Base-by-base conservation (phyloP, 2,329 filamentous ascomycete species). In the Colletotrichum sp. region DNA sequence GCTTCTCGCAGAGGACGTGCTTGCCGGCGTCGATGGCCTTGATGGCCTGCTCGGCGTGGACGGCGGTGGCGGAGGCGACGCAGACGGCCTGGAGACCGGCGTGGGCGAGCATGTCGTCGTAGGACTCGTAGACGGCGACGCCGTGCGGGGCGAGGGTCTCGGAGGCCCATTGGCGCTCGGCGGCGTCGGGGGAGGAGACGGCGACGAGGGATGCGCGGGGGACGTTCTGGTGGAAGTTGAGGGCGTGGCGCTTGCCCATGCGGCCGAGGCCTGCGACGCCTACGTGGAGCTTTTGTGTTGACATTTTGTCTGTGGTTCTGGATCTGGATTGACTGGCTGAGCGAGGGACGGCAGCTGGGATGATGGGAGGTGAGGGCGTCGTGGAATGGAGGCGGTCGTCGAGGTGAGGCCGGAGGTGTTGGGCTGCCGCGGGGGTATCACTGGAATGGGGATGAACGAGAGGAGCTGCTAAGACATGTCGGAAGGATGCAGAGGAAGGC, bases 1-100 rank as follows among this genome's bases (percentile, higher is more conserved):
- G 91, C 84, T 92, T 92, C 84, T 92, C 91, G 78, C 90, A 92
- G 18, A 92, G 82, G 0, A 92, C 90, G 78, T 92, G 91, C 78
- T 89, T 86, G 59, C 88, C 86, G 10, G 85, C 85, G 67, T 89
- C 81, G 67, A 92, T 91, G 13, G 90, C 90, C 78, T 88, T 87
- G 79, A 91, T 89, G 2, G 90, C 87, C 78, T 92, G 88, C 77
- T 90, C 85, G 0, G 90, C 90, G 78, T 93, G 91, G 15, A 88
- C 90, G 1, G 89, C 89, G 15, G 89, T 90, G 1, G 86, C 78
- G 72, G 82, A 84, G 9, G 82, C 82, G 36, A 87, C 81, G 10
- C 86, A 83, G 2, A 89, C 85, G 13, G 87, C 87, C 73, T 88
- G 60, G 10, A 75, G 80, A 0, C 84, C 85, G 10, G 68, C n/a